Percentiles rank a stretch among this genome's conserved stretches.
These are phyloP conservation scores for Chaetomiaceae sp. DNA, from an alignment of 2,329 filamentous ascomycete genomes.

Conservation along the genomic window DNA sequence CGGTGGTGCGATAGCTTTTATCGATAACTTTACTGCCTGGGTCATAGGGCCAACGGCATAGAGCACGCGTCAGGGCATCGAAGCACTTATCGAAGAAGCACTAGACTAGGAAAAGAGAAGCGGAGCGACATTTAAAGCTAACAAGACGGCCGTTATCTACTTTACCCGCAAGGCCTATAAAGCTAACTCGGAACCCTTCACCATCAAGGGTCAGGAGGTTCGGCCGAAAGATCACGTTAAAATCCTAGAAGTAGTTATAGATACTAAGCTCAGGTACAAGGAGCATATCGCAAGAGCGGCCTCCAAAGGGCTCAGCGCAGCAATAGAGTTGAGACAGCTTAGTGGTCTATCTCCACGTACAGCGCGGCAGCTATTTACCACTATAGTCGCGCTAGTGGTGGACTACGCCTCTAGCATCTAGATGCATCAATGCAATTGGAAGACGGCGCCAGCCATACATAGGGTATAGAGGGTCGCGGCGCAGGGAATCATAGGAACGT, in stretches of 20 bases:
- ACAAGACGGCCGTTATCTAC: constrained; percentile 10
- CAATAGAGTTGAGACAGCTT: constrained; percentile 17
- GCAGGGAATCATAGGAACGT: too few relatives aligned
- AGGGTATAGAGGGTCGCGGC: too few relatives aligned
- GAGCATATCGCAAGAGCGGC: constrained; percentile 23
- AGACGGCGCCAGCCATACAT: too few relatives aligned
- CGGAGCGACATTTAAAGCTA: constrained; percentile 10
- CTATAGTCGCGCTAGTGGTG: constrained; percentile 21
- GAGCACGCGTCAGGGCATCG: constrained; percentile 22
- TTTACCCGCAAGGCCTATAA: constrained; percentile 1
- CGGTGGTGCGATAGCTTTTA: constrained; percentile 24
- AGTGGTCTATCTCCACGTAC: constrained; percentile 18
- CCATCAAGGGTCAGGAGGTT: constrained; percentile 5
- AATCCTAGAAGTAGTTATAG: constrained; percentile 3
- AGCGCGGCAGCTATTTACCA: constrained; percentile 22
- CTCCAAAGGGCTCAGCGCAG: constrained; percentile 22
- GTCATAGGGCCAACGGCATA: constrained; percentile 20
- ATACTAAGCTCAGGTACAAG: constrained; percentile 21
- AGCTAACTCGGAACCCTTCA: constrained; percentile 6
- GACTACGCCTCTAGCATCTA: constrained; percentile 25
- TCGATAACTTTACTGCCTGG: constrained; percentile 26
- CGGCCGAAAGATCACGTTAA: constrained; percentile 3
- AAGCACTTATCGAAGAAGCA: constrained; percentile 22
- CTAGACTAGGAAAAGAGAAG: constrained; percentile 24
- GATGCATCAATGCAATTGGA: constrained; percentile 20